Conservation (phyloP, 176 grass and related monocot genomes). For the Oropetium thomaeum region DNA sequence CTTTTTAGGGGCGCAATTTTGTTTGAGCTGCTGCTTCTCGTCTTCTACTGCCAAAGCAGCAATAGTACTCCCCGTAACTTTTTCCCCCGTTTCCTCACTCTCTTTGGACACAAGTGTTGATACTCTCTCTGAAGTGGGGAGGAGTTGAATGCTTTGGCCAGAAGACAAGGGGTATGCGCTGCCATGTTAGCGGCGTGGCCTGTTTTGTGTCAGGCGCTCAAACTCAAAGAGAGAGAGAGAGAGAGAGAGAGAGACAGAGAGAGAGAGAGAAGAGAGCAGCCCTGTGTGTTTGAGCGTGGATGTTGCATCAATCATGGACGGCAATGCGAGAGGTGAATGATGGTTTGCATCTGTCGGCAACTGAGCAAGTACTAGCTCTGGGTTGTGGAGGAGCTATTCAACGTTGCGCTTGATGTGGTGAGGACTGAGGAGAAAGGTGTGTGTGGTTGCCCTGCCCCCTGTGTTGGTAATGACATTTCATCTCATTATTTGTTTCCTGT, state of each 20-base stretch:
- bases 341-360: conserved; percentile 46
- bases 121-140: background rate
- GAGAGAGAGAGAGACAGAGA: too few species aligned
- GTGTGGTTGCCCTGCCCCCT: background rate
- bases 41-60: conserved; percentile 40
- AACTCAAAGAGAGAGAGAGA: too few species aligned
- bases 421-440: too few species aligned
- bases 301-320: conserved; percentile 29
- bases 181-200: conserved; percentile 37
- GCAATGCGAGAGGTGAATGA: conserved; percentile 35
- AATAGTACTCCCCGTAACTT: background rate
- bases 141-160: conserved; percentile 21
- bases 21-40: conserved; percentile 29
- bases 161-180: conserved; percentile 15
- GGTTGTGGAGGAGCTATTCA: conserved; percentile 4
- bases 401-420: conserved; percentile 12
- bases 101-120: background rate
- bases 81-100: background rate
- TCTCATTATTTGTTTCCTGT: conserved; percentile 31
- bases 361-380: conserved; percentile 25
- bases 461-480: conserved; percentile 35
- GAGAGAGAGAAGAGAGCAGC: background rate
- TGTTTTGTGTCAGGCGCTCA: conserved; percentile 47
- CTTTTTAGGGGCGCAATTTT: conserved; percentile 38
- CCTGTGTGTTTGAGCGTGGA: conserved; percentile 22